These are phyloP conservation scores for Debaryomyces hansenii DNA, from an alignment of 805 yeast species.

Conservation along the genomic window DNA sequence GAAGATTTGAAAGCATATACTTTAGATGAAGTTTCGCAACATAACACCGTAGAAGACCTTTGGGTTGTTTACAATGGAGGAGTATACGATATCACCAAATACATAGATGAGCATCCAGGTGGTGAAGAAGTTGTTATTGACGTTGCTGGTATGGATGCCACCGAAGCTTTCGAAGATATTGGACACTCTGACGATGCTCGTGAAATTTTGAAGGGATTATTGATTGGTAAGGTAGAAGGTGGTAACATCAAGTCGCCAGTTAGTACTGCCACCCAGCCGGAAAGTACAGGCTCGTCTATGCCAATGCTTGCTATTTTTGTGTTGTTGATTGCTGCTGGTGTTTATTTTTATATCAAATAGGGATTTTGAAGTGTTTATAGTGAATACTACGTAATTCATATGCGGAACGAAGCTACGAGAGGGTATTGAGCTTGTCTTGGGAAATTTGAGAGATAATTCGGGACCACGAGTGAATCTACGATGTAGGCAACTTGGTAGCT, in stretches of 20 bases:
- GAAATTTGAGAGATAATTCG: too few species aligned
- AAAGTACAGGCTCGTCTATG: conserved; percentile 19
- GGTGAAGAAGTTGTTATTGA: conserved; percentile 48
- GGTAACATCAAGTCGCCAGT: conserved; percentile 33
- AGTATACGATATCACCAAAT: conserved; percentile 40
- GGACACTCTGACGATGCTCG: conserved; percentile 98
- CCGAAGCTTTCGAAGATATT: conserved; percentile 62
- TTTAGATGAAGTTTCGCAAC: conserved; percentile 49
- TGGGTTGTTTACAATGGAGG: conserved; percentile 47
- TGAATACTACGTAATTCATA: too few species aligned
- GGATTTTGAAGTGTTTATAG: neutral
- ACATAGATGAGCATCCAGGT: conserved; percentile 50
- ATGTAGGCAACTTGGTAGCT: too few species aligned
- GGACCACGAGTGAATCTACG: too few species aligned
- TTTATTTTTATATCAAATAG: conserved; percentile 31
- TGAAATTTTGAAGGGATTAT: conserved; percentile 64
- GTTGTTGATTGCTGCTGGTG: conserved; percentile 42
- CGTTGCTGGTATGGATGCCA: conserved; percentile 45
- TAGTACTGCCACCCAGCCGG: conserved; percentile 8
- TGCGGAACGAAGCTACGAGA: too few species aligned
- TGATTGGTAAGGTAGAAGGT: conserved; percentile 79
- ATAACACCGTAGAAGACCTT: conserved; percentile 40
- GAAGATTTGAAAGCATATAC: conserved; percentile 35
- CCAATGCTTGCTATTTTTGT: conserved; percentile 35
- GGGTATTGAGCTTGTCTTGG: too few species aligned